phyloP scores from a whole-genome alignment of 176 grass and related monocot genomes.

The Carex littledalei region DNA sequence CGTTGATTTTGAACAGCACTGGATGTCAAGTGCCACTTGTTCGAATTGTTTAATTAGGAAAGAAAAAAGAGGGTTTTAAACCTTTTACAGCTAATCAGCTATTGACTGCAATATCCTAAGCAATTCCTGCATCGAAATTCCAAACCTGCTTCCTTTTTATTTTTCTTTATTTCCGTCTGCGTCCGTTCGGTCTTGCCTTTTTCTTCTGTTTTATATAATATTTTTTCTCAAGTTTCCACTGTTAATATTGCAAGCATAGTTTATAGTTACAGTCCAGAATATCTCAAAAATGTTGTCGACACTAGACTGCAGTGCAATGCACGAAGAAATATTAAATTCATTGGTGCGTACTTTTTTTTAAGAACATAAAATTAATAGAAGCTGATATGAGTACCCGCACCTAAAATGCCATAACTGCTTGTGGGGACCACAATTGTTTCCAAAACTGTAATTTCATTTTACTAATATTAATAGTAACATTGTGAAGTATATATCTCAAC shows the following conservation, averaged over 20 bases:
- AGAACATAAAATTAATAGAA: neutral
- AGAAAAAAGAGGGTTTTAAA: neutral
- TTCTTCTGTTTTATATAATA: neutral
- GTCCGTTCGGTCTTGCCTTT: neutral
- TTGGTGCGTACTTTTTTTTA: neutral
- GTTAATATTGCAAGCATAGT: neutral
- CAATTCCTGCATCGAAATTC: neutral
- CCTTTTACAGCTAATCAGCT: slow-evolving; percentile 13
- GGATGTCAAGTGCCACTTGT: neutral
- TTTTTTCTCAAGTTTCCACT: neutral
- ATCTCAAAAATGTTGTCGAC: neutral
- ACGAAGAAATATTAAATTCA: neutral
- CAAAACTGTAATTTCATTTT: too few species aligned
- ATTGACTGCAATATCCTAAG: slow-evolving; percentile 9
- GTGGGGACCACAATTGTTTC: too few species aligned
- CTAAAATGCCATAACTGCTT: too few species aligned
- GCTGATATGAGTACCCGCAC: too few species aligned
- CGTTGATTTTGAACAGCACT: neutral
- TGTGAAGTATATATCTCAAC: too few species aligned
- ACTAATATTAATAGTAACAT: too few species aligned
- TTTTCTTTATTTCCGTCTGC: neutral
- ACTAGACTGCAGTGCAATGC: neutral
- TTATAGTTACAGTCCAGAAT: neutral
- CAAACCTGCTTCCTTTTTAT: neutral
- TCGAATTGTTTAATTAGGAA: slow-evolving; percentile 9